phyloP scores from a whole-genome alignment of 2,329 filamentous ascomycete species.

The Phoma sp. region DNA sequence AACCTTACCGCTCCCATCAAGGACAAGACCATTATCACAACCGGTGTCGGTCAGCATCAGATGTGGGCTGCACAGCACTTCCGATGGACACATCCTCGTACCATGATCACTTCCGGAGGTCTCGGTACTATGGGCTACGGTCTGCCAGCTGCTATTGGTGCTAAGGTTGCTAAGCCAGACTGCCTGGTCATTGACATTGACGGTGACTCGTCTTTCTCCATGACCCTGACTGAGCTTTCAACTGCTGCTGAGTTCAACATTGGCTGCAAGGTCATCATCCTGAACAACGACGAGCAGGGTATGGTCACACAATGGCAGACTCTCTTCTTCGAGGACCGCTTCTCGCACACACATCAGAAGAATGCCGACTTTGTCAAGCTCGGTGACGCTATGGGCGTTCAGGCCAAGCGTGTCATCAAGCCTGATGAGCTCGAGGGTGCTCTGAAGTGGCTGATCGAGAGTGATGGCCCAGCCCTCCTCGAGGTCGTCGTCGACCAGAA shows the following conservation, averaged over 20 bases:
- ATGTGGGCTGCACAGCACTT: conserved; percentile 99
- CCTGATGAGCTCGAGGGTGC: conserved; percentile 78
- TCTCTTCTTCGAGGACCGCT: conserved; percentile 95
- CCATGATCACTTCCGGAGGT: conserved; percentile 95
- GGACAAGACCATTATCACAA: conserved; percentile 84
- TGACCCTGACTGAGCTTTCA: conserved; percentile 94
- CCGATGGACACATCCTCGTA: conserved; percentile 88
- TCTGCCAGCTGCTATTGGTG: conserved; percentile 91
- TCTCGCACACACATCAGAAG: conserved; percentile 87
- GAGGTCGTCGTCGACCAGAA: conserved; percentile 90
- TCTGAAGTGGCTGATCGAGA: conserved; percentile 82
- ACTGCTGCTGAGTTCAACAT: conserved; percentile 96
- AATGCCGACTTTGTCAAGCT: conserved; percentile 98
- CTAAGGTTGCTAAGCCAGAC: conserved; percentile 83
- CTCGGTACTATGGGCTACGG: conserved; percentile 96
- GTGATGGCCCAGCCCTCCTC: conserved; percentile 88
- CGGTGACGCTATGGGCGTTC: conserved; percentile 87
- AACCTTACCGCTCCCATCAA: conserved; percentile 81
- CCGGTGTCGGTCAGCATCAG: conserved; percentile 96
- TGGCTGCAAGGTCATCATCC: conserved; percentile 88
- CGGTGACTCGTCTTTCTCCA: conserved; percentile 98
- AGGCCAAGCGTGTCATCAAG: conserved; percentile 73
- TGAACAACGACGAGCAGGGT: conserved; percentile 98
- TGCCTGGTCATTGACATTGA: conserved; percentile 94
- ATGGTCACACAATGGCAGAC: conserved; percentile 99